These are phyloP conservation scores for Coniella lustricola DNA, from an alignment of 2,329 filamentous ascomycete genomes.

Conservation along the genomic window DNA sequence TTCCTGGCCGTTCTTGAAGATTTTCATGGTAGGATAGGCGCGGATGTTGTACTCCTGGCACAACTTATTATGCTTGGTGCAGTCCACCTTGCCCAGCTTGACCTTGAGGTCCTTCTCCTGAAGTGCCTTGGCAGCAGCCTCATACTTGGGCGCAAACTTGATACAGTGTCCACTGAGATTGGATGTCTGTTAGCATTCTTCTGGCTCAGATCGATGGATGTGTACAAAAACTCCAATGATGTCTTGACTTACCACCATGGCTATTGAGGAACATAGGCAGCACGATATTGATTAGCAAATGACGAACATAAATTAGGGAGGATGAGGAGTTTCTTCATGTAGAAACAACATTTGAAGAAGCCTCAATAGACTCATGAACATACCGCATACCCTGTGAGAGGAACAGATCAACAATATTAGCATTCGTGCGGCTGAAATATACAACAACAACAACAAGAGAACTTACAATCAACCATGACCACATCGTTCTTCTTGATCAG, in stretches of 20 bases:
- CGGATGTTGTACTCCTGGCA: conserved; percentile 88
- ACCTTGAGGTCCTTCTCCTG: conserved; percentile 76
- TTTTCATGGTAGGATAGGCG: conserved; percentile 97
- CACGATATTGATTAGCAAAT: background rate
- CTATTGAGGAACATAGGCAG: background rate
- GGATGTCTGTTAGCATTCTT: conserved; percentile 67
- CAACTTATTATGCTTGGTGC: conserved; percentile 86
- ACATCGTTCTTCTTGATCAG: conserved; percentile 82
- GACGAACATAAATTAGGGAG: background rate
- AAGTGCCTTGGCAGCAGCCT: conserved; percentile 73
- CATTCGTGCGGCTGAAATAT: background rate
- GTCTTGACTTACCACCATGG: conserved; percentile 41
- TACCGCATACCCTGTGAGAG: conserved; percentile 5
- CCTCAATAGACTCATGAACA: background rate
- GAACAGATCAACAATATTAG: background rate
- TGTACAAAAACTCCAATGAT: background rate
- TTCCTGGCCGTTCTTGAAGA: conserved; percentile 84
- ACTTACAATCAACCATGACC: conserved; percentile 86
- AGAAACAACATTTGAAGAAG: background rate
- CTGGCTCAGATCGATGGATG: background rate
- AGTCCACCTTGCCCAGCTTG: conserved; percentile 81
- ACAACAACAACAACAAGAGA: background rate
- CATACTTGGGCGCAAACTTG: conserved; percentile 87
- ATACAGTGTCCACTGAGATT: conserved; percentile 99
- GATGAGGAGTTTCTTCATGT: background rate